Evolutionary conservation across 1,284 basidiomycete species (phyloP).

Genomic region (Ustilago trichophora): DNA sequence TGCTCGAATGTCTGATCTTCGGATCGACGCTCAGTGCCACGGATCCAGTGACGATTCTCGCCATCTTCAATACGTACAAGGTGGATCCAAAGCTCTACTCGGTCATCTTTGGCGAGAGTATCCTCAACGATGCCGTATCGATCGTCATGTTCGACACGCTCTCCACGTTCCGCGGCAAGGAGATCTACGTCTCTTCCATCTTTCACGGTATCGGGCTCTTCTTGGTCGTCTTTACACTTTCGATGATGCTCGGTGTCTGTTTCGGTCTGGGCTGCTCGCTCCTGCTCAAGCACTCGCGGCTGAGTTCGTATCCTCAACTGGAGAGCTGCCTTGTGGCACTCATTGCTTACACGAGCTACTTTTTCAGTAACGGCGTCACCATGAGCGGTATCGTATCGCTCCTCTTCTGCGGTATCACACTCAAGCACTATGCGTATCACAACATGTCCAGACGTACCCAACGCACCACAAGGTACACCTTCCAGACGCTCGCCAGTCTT

Average conservation of each 20-base stretch:
- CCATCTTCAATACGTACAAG: constrained; percentile 98
- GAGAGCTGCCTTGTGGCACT: constrained; percentile 94
- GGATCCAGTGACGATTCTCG: constrained; percentile 96
- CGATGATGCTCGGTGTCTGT: constrained; percentile 88
- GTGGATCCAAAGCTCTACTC: constrained; percentile 98
- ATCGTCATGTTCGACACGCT: constrained; percentile 99
- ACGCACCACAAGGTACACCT: constrained; percentile 87
- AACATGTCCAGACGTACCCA: constrained; percentile 97
- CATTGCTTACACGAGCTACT: constrained; percentile 96
- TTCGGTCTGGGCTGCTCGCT: constrained; percentile 91
- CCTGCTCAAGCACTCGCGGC: constrained; percentile 91
- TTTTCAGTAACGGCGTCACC: constrained; percentile 89
- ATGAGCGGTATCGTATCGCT: constrained; percentile 98
- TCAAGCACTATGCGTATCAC: constrained; percentile 99
- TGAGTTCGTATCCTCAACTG: constrained; percentile 80
- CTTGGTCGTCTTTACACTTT: constrained; percentile 90
- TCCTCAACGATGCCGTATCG: constrained; percentile 97
- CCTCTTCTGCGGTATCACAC: constrained; percentile 97
- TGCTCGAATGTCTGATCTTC: constrained; percentile 87
- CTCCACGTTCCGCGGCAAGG: constrained; percentile 87
- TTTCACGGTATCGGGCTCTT: constrained; percentile 97
- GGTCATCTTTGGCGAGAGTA: constrained; percentile 96
- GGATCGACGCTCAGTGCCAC: constrained; percentile 96
- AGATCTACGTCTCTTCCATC: constrained; percentile 85
- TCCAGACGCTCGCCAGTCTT: constrained; percentile 69